phyloP scores from a whole-genome alignment of 225 moss, liverwort and hornwort genomes.

The Polytrichum commune region DNA sequence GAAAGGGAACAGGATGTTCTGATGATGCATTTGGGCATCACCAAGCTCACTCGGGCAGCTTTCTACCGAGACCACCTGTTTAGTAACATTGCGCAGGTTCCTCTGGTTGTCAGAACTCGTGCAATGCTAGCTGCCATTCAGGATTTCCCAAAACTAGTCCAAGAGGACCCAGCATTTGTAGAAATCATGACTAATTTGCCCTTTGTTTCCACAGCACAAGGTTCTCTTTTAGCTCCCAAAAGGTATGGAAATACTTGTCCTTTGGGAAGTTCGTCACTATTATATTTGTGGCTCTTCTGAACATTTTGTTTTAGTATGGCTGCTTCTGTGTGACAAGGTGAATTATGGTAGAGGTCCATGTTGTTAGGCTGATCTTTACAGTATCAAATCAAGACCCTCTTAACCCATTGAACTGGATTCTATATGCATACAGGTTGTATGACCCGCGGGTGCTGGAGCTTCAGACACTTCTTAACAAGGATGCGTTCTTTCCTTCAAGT shows the following conservation, averaged over 20 bases:
- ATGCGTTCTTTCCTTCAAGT: slow-evolving; percentile 67
- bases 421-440: slow-evolving; percentile 56
- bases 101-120: slow-evolving; percentile 51
- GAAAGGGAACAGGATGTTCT: slow-evolving; percentile 81
- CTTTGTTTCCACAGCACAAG: slow-evolving; percentile 73
- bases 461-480: slow-evolving; percentile 75
- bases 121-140: slow-evolving; percentile 68
- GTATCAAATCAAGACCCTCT: neutral
- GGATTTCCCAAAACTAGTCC: slow-evolving; percentile 49
- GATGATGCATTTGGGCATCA: slow-evolving; percentile 57
- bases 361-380: neutral
- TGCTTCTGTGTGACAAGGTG: neutral
- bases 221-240: slow-evolving; percentile 65
- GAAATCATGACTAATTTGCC: slow-evolving; percentile 46
- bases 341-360: neutral
- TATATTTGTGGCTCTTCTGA: neutral
- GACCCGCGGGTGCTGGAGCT: slow-evolving; percentile 81
- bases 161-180: slow-evolving; percentile 56
- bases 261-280: neutral
- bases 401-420: slow-evolving; percentile 6
- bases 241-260: slow-evolving; percentile 33
- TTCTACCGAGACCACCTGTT: slow-evolving; percentile 75
- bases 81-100: slow-evolving; percentile 57
- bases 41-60: slow-evolving; percentile 52
- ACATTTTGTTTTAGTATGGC: neutral